These are phyloP conservation scores for Eucalyptus cladocalyx DNA, from an alignment of 345 rosid species.

Conservation along the genomic window DNA sequence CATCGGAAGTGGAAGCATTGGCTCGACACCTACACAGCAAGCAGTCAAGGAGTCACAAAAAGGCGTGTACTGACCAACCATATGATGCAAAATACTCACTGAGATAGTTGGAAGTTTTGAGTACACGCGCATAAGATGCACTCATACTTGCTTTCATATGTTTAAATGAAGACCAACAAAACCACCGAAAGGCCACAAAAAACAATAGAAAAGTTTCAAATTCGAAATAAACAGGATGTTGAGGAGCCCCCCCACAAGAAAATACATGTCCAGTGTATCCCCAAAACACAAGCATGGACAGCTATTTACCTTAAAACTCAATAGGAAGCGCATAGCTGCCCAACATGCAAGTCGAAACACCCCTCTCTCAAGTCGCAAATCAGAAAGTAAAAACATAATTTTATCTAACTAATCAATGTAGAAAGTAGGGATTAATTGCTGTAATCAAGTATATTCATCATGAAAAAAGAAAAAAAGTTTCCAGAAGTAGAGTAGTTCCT, in stretches of 20 bases:
- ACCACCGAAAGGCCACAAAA: background rate
- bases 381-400: background rate
- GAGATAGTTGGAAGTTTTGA: background rate
- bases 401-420: background rate
- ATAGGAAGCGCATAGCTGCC: background rate
- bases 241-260: background rate
- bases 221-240: background rate
- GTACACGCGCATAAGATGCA: background rate
- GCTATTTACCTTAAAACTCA: background rate
- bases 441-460: background rate
- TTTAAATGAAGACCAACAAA: background rate
- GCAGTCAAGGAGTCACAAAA: background rate
- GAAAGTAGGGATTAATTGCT: background rate
- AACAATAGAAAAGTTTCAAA: background rate
- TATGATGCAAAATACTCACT: background rate
- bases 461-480: background rate
- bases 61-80: background rate
- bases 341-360: background rate
- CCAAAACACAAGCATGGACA: background rate
- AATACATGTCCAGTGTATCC: background rate
- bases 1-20: conserved; percentile 54
- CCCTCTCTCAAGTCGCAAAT: background rate
- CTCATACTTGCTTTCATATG: background rate
- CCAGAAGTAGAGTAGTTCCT: background rate
- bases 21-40: conserved; percentile 14